phyloP scores from a whole-genome alignment of 2,329 filamentous ascomycete genomes.

The Grosmannia serpens region DNA sequence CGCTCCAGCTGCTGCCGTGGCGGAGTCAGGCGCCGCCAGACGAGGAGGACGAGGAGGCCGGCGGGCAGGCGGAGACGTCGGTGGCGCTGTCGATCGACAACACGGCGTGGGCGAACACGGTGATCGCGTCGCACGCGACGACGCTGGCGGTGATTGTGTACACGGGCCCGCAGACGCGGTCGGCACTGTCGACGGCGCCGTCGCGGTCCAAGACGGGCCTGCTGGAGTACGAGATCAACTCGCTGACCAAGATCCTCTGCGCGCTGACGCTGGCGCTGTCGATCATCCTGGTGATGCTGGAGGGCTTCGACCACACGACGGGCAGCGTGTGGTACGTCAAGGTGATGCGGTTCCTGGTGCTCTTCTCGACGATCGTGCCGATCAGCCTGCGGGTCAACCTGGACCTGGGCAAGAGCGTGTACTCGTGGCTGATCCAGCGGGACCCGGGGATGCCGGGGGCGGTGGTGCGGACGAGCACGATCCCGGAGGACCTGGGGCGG shows the following conservation, averaged over 20 bases:
- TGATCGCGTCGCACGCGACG: conserved; percentile 83
- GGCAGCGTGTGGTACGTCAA: conserved; percentile 81
- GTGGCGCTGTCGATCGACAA: conserved; percentile 85
- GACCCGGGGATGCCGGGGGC: conserved; percentile 85
- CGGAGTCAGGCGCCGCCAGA: conserved; percentile 30
- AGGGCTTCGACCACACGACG: conserved; percentile 61
- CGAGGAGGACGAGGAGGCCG: conserved; percentile 14
- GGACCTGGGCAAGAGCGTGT: conserved; percentile 93
- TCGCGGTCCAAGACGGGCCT: conserved; percentile 91
- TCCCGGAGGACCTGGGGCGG: conserved; percentile 87
- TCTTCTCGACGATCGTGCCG: conserved; percentile 98
- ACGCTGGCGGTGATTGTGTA: conserved; percentile 88
- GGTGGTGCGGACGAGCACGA: conserved; percentile 91
- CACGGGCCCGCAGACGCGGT: conserved; percentile 86
- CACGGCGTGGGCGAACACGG: conserved; percentile 96
- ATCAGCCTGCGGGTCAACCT: conserved; percentile 94
- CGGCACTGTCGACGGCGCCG: conserved; percentile 81
- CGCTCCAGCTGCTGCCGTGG: conserved; percentile 59
- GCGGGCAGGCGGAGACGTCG: conserved; percentile 21
- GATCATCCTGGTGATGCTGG: conserved; percentile 74
- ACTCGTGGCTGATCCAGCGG: conserved; percentile 88
- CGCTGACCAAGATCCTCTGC: conserved; percentile 90
- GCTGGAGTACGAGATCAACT: conserved; percentile 93
- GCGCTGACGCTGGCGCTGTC: conserved; percentile 78
- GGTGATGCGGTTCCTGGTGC: conserved; percentile 93